Base-by-base conservation (phyloP, 768 basidiomycete genomes). In the Phaeotremella skinneri region DNA sequence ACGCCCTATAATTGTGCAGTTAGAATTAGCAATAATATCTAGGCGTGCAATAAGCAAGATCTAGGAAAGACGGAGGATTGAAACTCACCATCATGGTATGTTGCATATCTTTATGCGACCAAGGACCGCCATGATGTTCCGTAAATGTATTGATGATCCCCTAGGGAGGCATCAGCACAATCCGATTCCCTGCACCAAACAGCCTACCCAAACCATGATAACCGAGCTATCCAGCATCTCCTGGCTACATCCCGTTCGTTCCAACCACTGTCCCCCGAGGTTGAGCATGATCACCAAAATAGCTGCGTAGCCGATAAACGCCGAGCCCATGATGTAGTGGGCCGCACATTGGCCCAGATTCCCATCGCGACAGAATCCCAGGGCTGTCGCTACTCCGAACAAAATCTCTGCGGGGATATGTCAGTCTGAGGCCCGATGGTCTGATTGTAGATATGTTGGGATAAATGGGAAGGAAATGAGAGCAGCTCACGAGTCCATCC, bases 71-170 rank as follows among this genome's bases (percentile, higher is more conserved):
- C 87, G 63, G 70, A 90, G 85, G 23, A 21, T 20, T 31, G 58
- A 23, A 4, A 43, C 66, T 49, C 31, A 70, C 70, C 57, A 62
- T 58, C 71, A 75, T 73, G 41, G 90, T 91, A 76, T 94, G 91
- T 68, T 93, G 91, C 89, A 92, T 88, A 75, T 94, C 92, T 75
- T 94, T 92, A 53, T 87, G 87, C 2, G 85, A 87, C 92, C 92
- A 94, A 0, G 68, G 74, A 20, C 81, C 81, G 6, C 89, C 89
- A 49, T 85, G 87, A 72, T 96, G 91, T 70, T 91, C 89, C 0
- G 91, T 93, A 73, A 94, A 93, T 0, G 91, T 93, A 66, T 96
- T 94, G 56, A 96, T 87, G 84, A 79, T 77, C 1, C 78, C 77
- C 72, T 74, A 34, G 17, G 29, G 34, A 13, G n/a, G 9, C 11